Conservation (phyloP, 2,329 filamentous ascomycete genomes). For the Alternaria panax region DNA sequence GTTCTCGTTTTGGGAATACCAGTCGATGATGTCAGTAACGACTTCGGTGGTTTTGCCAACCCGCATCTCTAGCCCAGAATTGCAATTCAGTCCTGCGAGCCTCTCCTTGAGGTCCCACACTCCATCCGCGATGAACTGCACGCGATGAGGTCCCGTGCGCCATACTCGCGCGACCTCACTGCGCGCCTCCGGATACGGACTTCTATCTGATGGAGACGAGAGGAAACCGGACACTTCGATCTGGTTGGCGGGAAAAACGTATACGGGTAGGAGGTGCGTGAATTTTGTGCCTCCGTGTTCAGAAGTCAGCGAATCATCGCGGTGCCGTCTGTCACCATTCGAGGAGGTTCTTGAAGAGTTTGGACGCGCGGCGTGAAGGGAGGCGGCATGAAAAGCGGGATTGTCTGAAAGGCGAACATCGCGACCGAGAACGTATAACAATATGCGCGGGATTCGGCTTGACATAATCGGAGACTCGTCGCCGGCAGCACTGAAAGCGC, state of each 20-base stretch:
- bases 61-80: constrained; percentile 64
- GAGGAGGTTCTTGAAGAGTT: constrained; percentile 14
- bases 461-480: constrained; percentile 31
- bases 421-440: constrained; percentile 75
- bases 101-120: constrained; percentile 75
- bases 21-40: constrained; percentile 64
- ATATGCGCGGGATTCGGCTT: constrained; percentile 52
- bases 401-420: constrained; percentile 79
- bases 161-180: constrained; percentile 72
- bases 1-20: constrained; percentile 42
- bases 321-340: constrained; percentile 43
- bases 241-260: constrained; percentile 73
- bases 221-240: constrained; percentile 79
- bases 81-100: constrained; percentile 66
- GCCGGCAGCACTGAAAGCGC: constrained; percentile 19
- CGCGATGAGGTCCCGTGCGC: constrained; percentile 75
- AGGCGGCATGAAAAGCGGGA: constrained; percentile 69
- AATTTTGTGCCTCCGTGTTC: constrained; percentile 31
- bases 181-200: constrained; percentile 72
- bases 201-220: constrained; percentile 48
- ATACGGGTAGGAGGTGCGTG: constrained; percentile 70
- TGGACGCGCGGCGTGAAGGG: constrained; percentile 32
- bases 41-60: constrained; percentile 69
- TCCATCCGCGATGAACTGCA: constrained; percentile 74
- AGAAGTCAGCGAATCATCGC: constrained; percentile 41